These are phyloP conservation scores for Priceomyces medius DNA, from an alignment of 805 yeast genomes.

Conservation along the genomic window DNA sequence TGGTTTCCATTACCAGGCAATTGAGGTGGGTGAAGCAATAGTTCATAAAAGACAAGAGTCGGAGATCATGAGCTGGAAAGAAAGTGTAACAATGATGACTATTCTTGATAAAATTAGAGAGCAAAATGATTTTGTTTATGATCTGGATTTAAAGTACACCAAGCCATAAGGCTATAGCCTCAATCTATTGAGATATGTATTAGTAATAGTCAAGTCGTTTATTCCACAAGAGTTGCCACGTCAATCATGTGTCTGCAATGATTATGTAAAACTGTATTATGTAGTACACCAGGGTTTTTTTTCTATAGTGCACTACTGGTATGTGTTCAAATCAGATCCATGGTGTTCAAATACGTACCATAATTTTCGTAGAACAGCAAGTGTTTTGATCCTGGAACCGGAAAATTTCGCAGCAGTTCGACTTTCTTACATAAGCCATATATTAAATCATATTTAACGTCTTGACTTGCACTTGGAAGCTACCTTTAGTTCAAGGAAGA, in stretches of 20 bases:
- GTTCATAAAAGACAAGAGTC: constrained; percentile 37
- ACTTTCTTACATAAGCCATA: neutral
- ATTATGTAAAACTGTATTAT: no score
- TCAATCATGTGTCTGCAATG: no score
- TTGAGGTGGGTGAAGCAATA: constrained; percentile 50
- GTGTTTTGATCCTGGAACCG: neutral
- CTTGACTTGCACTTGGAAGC: no score
- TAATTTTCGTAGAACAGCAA: neutral
- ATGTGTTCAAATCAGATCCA: no score
- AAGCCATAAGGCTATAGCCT: neutral
- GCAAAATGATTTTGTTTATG: constrained; percentile 45
- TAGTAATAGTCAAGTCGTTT: no score
- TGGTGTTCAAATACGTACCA: no score
- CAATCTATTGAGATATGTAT: no score
- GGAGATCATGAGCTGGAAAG: constrained; percentile 40
- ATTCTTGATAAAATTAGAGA: constrained; percentile 47
- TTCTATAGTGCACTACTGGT: no score
- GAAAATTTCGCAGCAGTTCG: neutral
- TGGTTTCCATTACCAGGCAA: constrained; percentile 59
- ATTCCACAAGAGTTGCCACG: no score
- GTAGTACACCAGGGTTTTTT: no score
- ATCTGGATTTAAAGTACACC: constrained; percentile 29
- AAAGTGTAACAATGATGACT: constrained; percentile 46
- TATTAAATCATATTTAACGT: no score
- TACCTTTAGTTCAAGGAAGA: no score